These are phyloP conservation scores for Astraeus odoratus DNA, from an alignment of 768 basidiomycete genomes.

Conservation along the genomic window DNA sequence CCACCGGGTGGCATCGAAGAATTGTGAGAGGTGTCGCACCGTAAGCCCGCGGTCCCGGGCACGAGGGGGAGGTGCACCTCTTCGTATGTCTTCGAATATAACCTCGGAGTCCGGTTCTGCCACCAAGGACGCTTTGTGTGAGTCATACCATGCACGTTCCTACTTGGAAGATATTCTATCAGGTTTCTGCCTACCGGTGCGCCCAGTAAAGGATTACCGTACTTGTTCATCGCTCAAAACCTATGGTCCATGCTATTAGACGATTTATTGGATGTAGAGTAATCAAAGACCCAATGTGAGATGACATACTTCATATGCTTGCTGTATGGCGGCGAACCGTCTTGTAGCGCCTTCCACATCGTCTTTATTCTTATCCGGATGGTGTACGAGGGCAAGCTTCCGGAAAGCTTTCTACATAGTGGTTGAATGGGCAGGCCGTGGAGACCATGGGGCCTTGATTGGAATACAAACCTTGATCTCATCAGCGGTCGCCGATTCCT, in stretches of 20 bases:
- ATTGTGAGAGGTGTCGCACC: constrained; percentile 71
- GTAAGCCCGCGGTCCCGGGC: constrained; percentile 69
- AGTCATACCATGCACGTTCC: constrained; percentile 99
- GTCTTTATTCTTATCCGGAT: constrained; percentile 83
- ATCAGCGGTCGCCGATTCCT: constrained; percentile 75
- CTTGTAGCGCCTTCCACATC: constrained; percentile 82
- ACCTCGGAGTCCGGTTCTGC: constrained; percentile 80
- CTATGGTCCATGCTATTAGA: too few relatives aligned
- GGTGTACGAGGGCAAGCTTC: constrained; percentile 74
- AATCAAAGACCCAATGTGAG: not conserved
- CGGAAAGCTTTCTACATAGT: constrained; percentile 67
- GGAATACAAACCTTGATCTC: constrained; percentile 70
- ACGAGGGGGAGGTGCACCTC: constrained; percentile 51
- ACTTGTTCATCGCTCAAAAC: constrained; percentile 89
- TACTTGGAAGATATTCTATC: constrained; percentile 37
- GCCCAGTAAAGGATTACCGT: constrained; percentile 1
- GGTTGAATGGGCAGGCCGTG: constrained; percentile 3
- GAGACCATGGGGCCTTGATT: constrained; percentile 1
- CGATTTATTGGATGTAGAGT: too few relatives aligned
- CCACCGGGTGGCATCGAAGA: constrained; percentile 74
- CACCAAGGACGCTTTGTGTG: constrained; percentile 72
- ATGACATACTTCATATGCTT: constrained; percentile 86
- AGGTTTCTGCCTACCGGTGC: constrained; percentile 3
- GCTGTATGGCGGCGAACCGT: constrained; percentile 82
- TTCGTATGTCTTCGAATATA: constrained; percentile 80